Percentiles rank a stretch among this genome's conserved stretches.
These are phyloP conservation scores for Drechslerella dactyloides DNA, from an alignment of 2,329 filamentous ascomycete genomes.

Conservation along the genomic window DNA sequence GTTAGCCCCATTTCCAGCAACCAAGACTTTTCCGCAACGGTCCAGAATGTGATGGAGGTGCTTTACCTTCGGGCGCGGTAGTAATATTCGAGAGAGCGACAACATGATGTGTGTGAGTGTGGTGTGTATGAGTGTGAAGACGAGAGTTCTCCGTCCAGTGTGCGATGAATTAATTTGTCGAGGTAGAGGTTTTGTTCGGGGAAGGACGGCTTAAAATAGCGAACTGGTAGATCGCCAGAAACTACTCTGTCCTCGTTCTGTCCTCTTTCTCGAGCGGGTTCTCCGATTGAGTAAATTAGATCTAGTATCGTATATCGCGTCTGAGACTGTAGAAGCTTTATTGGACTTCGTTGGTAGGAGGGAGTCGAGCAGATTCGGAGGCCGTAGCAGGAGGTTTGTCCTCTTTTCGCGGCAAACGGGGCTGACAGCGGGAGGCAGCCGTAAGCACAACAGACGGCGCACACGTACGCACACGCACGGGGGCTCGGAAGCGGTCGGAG, in stretches of 20 bases:
- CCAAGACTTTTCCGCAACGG: neutral
- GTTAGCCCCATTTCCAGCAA: conserved; percentile 19
- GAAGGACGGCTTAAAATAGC: conserved; percentile 48
- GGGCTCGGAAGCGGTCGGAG: neutral
- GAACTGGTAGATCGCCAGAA: conserved; percentile 5
- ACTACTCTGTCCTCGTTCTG: conserved; percentile 10
- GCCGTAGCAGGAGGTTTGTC: neutral
- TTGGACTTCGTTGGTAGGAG: neutral
- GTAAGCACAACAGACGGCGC: neutral
- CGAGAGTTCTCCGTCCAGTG: neutral
- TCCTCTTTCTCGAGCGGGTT: conserved; percentile 13
- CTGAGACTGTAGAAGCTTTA: too few species aligned
- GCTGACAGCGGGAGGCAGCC: neutral
- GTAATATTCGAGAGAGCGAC: conserved; percentile 42
- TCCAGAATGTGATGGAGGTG: neutral
- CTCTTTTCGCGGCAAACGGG: neutral
- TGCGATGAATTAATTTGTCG: neutral
- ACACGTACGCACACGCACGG: neutral
- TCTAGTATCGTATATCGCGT: too few species aligned
- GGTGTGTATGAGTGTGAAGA: neutral
- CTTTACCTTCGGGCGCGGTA: conserved; percentile 51
- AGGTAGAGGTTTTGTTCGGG: conserved; percentile 12
- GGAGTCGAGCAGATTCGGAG: conserved; percentile 4
- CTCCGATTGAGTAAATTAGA: too few species aligned
- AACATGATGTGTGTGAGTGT: conserved; percentile 35